Evolutionary conservation across 1,139 yeast species (phyloP).

Genomic region (Yamadazyma siamensis): DNA sequence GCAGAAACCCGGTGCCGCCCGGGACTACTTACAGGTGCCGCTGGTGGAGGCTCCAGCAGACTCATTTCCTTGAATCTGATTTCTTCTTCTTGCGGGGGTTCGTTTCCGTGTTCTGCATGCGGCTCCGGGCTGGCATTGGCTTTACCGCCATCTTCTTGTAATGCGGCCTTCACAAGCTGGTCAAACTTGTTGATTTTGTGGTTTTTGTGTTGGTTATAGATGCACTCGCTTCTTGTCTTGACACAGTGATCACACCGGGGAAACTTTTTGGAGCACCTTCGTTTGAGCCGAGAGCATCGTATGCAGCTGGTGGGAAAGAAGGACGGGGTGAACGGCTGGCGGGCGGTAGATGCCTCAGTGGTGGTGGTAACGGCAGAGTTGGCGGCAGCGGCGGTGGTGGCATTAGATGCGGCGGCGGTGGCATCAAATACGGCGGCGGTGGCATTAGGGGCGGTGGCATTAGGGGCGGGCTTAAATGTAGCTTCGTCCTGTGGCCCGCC

Average conservation of each 20-base stretch:
- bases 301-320: conserved; percentile 36
- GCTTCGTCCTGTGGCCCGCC: conserved; percentile 1
- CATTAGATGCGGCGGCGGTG: background rate
- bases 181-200: conserved; percentile 6
- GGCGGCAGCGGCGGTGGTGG: background rate
- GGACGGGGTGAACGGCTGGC: no score
- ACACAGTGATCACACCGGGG: conserved; percentile 38
- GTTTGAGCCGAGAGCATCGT: conserved; percentile 40
- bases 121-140: no score
- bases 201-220: conserved; percentile 20
- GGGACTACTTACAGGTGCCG: no score
- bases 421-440: no score
- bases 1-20: no score
- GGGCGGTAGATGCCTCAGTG: background rate
- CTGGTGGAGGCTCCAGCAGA: no score
- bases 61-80: no score
- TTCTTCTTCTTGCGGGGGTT: no score
- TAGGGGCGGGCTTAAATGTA: no score
- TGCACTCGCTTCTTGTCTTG: conserved; percentile 33
- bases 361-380: conserved; percentile 2
- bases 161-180: conserved; percentile 9
- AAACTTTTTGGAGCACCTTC: conserved; percentile 37
- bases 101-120: background rate
- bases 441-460: no score
- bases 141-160: conserved; percentile 3